Conservation (phyloP, 495 filamentous ascomycete species). For the Clavariopsis aquatica region DNA sequence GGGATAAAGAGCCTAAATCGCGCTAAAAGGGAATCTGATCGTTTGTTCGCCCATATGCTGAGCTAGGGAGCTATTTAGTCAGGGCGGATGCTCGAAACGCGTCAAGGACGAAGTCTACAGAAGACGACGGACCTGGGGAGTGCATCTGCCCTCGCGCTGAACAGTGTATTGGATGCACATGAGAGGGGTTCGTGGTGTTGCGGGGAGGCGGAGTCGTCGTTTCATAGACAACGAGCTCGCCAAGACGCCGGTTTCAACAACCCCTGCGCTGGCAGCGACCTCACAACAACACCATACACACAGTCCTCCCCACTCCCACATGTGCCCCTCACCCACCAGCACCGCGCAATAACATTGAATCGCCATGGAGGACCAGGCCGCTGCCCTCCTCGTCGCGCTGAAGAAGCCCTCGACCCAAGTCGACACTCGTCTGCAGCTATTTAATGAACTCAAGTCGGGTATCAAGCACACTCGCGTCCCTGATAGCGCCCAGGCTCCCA, state of each 20-base stretch:
- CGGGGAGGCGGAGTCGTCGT: background rate
- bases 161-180: background rate
- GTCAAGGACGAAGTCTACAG: too few species aligned
- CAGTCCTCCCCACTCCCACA: constrained; percentile 9
- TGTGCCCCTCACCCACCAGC: constrained; percentile 14
- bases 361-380: constrained; percentile 61
- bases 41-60: background rate
- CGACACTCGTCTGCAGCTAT: constrained; percentile 68
- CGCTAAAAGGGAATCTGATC: background rate
- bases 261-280: background rate
- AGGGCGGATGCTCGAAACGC: background rate
- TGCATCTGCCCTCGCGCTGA: too few species aligned
- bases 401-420: constrained; percentile 65
- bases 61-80: background rate
- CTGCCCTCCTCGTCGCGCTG: constrained; percentile 64
- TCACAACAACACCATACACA: constrained; percentile 8
- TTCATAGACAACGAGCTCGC: background rate
- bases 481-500: constrained; percentile 64
- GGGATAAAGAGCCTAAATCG: background rate
- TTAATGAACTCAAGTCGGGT: constrained; percentile 74
- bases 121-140: too few species aligned
- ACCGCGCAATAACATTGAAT: constrained; percentile 30
- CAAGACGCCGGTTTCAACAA: background rate
- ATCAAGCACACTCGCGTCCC: constrained; percentile 89
- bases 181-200: background rate